A percentile compares a stretch with the other conserved stretches of the same genome.
phyloP scores from a whole-genome alignment of 768 basidiomycete genomes.

The Hirschioporus abietinus region DNA sequence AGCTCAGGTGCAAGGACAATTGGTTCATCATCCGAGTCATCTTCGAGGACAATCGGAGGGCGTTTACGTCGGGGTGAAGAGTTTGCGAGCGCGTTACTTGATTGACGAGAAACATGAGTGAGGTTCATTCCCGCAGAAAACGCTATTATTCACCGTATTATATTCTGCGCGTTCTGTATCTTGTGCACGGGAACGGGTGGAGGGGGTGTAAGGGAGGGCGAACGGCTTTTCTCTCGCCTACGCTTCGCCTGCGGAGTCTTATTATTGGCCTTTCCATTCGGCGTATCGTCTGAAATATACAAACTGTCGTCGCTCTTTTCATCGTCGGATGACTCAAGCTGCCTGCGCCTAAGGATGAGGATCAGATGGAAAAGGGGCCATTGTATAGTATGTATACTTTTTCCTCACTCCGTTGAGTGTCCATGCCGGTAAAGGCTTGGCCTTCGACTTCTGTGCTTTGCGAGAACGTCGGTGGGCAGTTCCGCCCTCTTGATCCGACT shows the following conservation, averaged over 20 bases:
- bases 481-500: constrained; percentile 17
- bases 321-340: constrained; percentile 37
- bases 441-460: constrained; percentile 16
- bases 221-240: constrained; percentile 50
- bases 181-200: constrained; percentile 52
- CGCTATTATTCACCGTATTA: constrained; percentile 47
- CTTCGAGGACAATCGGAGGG: constrained; percentile 27
- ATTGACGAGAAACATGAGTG: background rate
- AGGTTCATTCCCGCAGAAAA: background rate
- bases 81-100: constrained; percentile 44
- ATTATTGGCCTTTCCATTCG: constrained; percentile 12
- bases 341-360: constrained; percentile 10
- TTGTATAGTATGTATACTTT: background rate
- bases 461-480: background rate
- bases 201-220: constrained; percentile 72
- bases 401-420: constrained; percentile 4
- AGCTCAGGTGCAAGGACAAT: constrained; percentile 60
- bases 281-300: constrained; percentile 34
- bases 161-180: constrained; percentile 48
- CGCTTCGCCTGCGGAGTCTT: constrained; percentile 33
- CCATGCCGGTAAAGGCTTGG: constrained; percentile 14
- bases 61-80: constrained; percentile 44
- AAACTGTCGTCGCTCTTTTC: constrained; percentile 28
- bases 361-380: background rate
- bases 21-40: constrained; percentile 41